phyloP scores from a whole-genome alignment of 108 stramenopile species.

The Stephanodiscus triporus region DNA sequence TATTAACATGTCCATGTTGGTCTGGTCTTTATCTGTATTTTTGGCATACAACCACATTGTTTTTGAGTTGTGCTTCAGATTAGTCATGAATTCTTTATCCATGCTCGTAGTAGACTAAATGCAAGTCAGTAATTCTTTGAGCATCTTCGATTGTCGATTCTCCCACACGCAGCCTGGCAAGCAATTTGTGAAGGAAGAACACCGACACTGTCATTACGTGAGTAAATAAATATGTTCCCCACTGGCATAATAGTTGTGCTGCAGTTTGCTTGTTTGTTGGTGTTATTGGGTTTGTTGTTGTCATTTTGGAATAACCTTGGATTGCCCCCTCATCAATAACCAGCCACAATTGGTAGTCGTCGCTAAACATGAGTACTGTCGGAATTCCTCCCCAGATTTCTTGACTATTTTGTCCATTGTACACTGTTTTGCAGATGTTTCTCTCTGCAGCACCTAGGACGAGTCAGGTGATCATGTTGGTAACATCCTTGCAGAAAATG shows the following conservation, averaged over 20 bases:
- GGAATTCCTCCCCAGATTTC: slow-evolving; percentile 22
- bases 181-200: not conserved
- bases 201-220: not conserved
- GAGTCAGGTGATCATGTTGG: too few relatives aligned
- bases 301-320: slow-evolving; percentile 1
- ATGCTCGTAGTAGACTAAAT: too few relatives aligned
- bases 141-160: too few relatives aligned
- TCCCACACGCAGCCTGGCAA: too few relatives aligned
- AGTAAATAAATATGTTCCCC: not conserved
- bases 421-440: slow-evolving; percentile 1
- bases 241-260: not conserved
- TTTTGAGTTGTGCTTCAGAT: too few relatives aligned
- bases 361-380: slow-evolving; percentile 14
- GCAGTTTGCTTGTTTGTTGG: not conserved
- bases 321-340: slow-evolving; percentile 2
- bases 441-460: slow-evolving; percentile 3
- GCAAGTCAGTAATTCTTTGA: too few relatives aligned
- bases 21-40: too few relatives aligned
- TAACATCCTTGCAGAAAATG: too few relatives aligned
- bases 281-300: too few relatives aligned
- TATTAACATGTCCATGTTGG: too few relatives aligned
- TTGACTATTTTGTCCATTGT: slow-evolving; percentile 5
- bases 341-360: slow-evolving; percentile 15
- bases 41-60: too few relatives aligned
- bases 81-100: too few relatives aligned